These are phyloP conservation scores for Talaromyces proteolyticus DNA, from an alignment of 495 filamentous ascomycete species.

Conservation along the genomic window DNA sequence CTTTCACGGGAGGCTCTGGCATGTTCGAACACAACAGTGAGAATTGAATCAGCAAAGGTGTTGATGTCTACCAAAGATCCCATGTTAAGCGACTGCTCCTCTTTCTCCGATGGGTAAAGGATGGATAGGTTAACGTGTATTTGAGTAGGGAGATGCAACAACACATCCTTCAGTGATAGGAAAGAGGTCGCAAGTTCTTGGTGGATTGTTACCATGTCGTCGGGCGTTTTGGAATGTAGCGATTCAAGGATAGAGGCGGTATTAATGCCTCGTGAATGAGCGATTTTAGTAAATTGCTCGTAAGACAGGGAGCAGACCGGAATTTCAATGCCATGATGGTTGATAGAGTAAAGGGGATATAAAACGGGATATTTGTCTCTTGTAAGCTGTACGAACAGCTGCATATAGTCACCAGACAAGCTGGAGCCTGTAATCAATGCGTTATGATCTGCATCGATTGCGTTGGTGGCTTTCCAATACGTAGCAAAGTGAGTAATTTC, in stretches of 20 bases:
- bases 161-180: conserved; percentile 65
- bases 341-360: conserved; percentile 75
- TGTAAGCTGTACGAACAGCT: conserved; percentile 86
- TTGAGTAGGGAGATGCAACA: conserved; percentile 63
- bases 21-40: conserved; percentile 86
- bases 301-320: conserved; percentile 72
- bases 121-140: conserved; percentile 86
- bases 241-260: conserved; percentile 35
- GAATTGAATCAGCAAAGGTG: conserved; percentile 72
- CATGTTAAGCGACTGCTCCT: conserved; percentile 62
- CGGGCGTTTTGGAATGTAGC: conserved; percentile 35
- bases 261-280: conserved; percentile 39
- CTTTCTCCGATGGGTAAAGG: conserved; percentile 67
- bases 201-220: conserved; percentile 61
- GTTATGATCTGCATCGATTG: conserved; percentile 73
- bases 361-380: conserved; percentile 81
- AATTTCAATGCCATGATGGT: conserved; percentile 71
- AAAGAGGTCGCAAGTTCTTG: conserved; percentile 67
- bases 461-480: conserved; percentile 98
- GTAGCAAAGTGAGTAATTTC: conserved; percentile 98
- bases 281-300: conserved; percentile 65
- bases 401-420: conserved; percentile 85
- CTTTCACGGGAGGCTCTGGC: conserved; percentile 67
- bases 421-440: conserved; percentile 93
- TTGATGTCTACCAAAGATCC: conserved; percentile 80